Conservation (phyloP, 2,329 filamentous ascomycete species). For the Paecilomyces formosus region DNA sequence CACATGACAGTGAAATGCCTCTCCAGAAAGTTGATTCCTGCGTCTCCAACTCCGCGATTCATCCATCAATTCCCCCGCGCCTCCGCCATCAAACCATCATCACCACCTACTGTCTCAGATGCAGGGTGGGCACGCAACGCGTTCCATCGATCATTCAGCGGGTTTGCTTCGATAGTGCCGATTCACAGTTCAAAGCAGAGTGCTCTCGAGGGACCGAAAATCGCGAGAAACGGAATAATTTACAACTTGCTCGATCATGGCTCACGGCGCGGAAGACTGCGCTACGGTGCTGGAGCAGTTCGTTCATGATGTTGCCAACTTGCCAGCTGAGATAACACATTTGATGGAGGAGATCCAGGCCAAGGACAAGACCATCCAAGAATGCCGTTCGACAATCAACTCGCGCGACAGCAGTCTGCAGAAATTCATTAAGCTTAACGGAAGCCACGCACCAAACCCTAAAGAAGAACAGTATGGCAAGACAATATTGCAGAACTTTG, state of each 20-base stretch:
- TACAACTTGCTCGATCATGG: conserved; percentile 27
- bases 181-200: background rate
- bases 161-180: background rate
- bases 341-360: conserved; percentile 60
- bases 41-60: background rate
- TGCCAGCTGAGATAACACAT: conserved; percentile 58
- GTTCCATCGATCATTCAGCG: background rate
- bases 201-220: background rate
- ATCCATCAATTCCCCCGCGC: background rate
- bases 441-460: conserved; percentile 53
- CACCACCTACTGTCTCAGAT: too few relatives aligned
- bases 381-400: conserved; percentile 49
- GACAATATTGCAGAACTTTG: conserved; percentile 50
- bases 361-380: conserved; percentile 55
- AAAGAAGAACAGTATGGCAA: conserved; percentile 57
- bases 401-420: conserved; percentile 55
- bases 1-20: background rate
- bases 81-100: background rate
- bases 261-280: conserved; percentile 50
- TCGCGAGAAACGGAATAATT: background rate
- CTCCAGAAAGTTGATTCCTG: background rate
- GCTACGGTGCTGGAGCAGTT: conserved; percentile 59
- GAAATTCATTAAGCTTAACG: conserved; percentile 58
- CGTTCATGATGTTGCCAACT: conserved; percentile 55
- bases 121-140: background rate